phyloP scores from a whole-genome alignment of 2,329 filamentous ascomycete genomes.

The Ceratocystis ficicola region DNA sequence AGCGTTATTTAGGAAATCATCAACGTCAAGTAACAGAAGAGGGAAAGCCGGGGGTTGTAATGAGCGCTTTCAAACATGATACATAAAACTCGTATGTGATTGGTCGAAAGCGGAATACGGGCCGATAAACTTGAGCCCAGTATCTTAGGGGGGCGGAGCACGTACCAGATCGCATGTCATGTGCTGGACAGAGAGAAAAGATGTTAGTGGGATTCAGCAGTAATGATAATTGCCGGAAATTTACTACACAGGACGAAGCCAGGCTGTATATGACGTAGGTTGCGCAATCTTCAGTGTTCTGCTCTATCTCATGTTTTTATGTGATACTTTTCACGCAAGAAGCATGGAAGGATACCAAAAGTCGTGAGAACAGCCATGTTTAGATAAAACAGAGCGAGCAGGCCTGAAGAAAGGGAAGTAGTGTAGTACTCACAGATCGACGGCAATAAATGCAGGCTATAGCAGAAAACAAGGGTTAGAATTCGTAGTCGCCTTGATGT shows the following conservation, averaged over 20 bases:
- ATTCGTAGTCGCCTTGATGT: constrained; percentile 18
- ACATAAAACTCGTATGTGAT: background rate
- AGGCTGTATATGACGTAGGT: background rate
- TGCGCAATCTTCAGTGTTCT: background rate
- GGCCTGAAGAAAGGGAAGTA: background rate
- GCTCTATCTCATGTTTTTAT: background rate
- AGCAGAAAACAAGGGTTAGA: constrained; percentile 30
- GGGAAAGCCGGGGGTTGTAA: constrained; percentile 22
- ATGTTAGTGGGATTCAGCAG: constrained; percentile 14
- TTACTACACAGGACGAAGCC: background rate
- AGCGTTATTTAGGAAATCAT: too few species aligned
- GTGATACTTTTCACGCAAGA: background rate
- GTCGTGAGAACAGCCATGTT: background rate
- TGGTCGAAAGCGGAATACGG: background rate
- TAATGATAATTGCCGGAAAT: background rate
- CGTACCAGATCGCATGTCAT: constrained; percentile 88
- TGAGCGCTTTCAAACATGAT: background rate
- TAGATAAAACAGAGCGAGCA: background rate
- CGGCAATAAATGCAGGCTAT: constrained; percentile 80
- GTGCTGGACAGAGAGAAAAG: constrained; percentile 43
- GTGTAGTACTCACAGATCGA: constrained; percentile 60
- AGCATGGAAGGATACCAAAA: background rate
- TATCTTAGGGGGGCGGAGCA: constrained; percentile 25
- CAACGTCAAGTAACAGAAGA: constrained; percentile 23
- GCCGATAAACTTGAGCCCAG: background rate